Evolutionary conservation across 2,329 filamentous ascomycete species (phyloP).

Genomic region (Phyllosticta capitalensis): DNA sequence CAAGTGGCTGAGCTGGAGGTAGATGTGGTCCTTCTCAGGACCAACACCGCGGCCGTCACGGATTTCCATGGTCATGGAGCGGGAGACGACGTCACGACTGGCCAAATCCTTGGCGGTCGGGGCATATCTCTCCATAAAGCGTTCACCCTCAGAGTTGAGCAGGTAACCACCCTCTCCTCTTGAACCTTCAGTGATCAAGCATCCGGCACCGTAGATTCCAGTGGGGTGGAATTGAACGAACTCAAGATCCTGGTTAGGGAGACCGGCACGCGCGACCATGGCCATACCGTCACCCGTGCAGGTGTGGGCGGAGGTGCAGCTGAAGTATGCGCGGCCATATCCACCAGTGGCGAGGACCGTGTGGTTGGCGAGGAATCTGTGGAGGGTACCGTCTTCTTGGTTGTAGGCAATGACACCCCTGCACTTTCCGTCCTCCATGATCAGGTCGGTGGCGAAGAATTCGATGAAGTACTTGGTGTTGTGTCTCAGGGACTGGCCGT

Average conservation of each 20-base stretch:
- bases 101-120: constrained; percentile 97
- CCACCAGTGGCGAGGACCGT: constrained; percentile 95
- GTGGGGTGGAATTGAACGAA: constrained; percentile 99
- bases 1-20: constrained; percentile 92
- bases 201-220: constrained; percentile 96
- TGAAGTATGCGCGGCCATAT: constrained; percentile 97
- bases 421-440: constrained; percentile 96
- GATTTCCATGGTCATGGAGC: constrained; percentile 98
- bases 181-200: constrained; percentile 94
- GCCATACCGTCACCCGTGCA: constrained; percentile 99
- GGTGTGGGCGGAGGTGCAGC: constrained; percentile 94
- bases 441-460: constrained; percentile 92
- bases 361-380: constrained; percentile 94
- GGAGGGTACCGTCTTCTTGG: constrained; percentile 95
- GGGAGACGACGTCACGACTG: constrained; percentile 89
- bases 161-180: constrained; percentile 98
- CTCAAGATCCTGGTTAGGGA: constrained; percentile 98
- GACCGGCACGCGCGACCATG: constrained; percentile 95
- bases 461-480: constrained; percentile 99
- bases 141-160: constrained; percentile 93
- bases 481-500: constrained; percentile 91
- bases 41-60: constrained; percentile 95
- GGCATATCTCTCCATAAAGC: constrained; percentile 98
- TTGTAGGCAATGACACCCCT: constrained; percentile 96
- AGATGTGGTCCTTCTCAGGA: constrained; percentile 96